Evolutionary conservation across 2,329 filamentous ascomycete genomes (phyloP).

Genomic region (Pseudonectria foliicola): DNA sequence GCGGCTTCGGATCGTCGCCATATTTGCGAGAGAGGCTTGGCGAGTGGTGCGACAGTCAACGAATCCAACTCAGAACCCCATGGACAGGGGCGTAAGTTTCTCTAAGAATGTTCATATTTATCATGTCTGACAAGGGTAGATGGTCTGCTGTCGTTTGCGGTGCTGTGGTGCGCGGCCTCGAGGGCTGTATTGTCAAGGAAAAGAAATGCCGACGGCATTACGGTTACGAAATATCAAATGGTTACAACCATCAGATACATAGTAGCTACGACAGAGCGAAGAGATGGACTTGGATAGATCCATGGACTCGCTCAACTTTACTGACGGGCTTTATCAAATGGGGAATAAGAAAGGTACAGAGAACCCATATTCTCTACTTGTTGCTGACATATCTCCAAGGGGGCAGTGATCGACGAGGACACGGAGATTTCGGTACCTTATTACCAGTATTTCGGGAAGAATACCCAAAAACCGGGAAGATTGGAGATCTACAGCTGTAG

Average conservation of each 20-base stretch:
- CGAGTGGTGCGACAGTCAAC: not conserved
- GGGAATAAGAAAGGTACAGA: not conserved
- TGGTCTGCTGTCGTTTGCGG: slow-evolving; percentile 8
- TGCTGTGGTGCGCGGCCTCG: slow-evolving; percentile 5
- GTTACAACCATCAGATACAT: not conserved
- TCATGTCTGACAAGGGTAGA: not conserved
- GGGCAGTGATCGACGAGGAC: not conserved
- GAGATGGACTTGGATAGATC: not conserved
- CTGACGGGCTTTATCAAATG: slow-evolving; percentile 1
- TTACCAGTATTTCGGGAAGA: not conserved
- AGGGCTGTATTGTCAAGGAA: slow-evolving; percentile 5
- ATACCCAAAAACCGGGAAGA: not conserved
- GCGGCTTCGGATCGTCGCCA: slow-evolving; percentile 4
- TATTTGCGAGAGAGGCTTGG: slow-evolving; percentile 2
- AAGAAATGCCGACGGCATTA: slow-evolving; percentile 9
- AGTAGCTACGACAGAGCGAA: not conserved
- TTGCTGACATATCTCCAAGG: no score
- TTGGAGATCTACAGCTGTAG: slow-evolving; percentile 2
- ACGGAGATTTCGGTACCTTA: not conserved
- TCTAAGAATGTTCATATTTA: not conserved
- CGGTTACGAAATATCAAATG: not conserved
- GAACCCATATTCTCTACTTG: not conserved
- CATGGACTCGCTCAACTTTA: not conserved
- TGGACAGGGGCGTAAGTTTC: slow-evolving; percentile 1
- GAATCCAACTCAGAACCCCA: slow-evolving; percentile 1